A percentile compares a stretch with the other conserved stretches of the same genome.
Evolutionary conservation across 345 rosid species (phyloP).

Genomic region (Citrus sp.): DNA sequence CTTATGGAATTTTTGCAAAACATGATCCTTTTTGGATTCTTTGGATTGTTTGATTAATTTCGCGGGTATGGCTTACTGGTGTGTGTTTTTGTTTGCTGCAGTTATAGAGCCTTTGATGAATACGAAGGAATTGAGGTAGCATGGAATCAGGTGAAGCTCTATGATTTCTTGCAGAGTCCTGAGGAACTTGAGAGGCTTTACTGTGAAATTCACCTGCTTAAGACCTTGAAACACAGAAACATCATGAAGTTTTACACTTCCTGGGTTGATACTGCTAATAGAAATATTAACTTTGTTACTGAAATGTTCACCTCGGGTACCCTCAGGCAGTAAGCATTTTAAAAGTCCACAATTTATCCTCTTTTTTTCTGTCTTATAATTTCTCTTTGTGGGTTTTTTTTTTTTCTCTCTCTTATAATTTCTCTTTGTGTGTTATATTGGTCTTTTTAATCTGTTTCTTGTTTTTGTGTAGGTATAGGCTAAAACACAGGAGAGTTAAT

Average conservation of each 20-base stretch:
- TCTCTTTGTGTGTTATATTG: neutral
- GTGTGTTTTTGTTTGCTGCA: conserved; percentile 20
- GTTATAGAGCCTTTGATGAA: conserved; percentile 89
- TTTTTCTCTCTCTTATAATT: neutral
- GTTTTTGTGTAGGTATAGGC: conserved; percentile 52
- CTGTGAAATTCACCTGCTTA: conserved; percentile 93
- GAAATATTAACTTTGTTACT: conserved; percentile 93
- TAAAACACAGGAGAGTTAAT: conserved; percentile 79
- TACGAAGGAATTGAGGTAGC: conserved; percentile 95
- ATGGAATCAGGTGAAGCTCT: conserved; percentile 97
- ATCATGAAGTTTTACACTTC: conserved; percentile 93
- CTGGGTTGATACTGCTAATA: conserved; percentile 81
- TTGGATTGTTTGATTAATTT: neutral
- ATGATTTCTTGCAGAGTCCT: conserved; percentile 80
- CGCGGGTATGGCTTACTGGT: neutral
- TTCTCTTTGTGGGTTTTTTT: neutral
- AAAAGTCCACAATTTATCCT: neutral
- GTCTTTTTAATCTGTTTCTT: neutral
- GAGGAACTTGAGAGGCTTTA: conserved; percentile 87
- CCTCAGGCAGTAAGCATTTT: conserved; percentile 75
- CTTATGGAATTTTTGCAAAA: neutral
- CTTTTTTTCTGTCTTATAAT: neutral
- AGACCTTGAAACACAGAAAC: conserved; percentile 85
- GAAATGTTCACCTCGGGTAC: conserved; percentile 98
- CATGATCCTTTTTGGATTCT: neutral